Percentiles rank a stretch among this genome's conserved stretches.
Evolutionary conservation across 1,284 basidiomycete genomes (phyloP).

Genomic region (Ganoderma lingzhi): DNA sequence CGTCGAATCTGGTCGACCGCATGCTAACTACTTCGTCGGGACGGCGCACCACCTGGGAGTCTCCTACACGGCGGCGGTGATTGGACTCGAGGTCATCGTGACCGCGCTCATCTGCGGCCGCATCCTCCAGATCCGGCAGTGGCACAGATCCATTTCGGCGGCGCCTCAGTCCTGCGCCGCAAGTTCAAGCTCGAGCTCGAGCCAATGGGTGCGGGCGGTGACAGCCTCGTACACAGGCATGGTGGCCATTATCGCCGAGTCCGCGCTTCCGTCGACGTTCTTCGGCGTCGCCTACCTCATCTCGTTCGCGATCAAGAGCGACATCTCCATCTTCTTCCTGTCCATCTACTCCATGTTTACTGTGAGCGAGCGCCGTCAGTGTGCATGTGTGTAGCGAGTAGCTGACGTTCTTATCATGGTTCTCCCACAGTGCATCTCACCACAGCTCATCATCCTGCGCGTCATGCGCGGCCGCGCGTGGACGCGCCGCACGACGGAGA

Average conservation of each 20-base stretch:
- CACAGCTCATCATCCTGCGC: conserved; percentile 43
- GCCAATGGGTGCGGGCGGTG: background rate
- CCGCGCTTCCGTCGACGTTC: conserved; percentile 24
- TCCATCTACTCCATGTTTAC: conserved; percentile 26
- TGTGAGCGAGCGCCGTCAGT: conserved; percentile 3
- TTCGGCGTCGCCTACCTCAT: conserved; percentile 22
- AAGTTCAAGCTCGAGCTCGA: background rate
- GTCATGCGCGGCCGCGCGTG: conserved; percentile 41
- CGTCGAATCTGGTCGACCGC: conserved; percentile 23
- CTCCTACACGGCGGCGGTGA: conserved; percentile 24
- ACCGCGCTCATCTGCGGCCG: conserved; percentile 28
- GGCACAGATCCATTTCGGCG: background rate
- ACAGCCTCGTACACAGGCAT: conserved; percentile 20
- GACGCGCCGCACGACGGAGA: conserved; percentile 22
- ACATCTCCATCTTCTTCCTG: conserved; percentile 19
- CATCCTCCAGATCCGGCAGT: conserved; percentile 15
- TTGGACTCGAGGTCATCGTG: conserved; percentile 25
- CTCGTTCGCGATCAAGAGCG: conserved; percentile 17
- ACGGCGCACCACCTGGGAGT: conserved; percentile 25
- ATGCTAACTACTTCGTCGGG: conserved; percentile 25
- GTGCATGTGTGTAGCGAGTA: background rate
- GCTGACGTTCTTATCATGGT: background rate
- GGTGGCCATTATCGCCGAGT: conserved; percentile 24
- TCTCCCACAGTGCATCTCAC: conserved; percentile 26
- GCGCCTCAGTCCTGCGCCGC: background rate